Evolutionary conservation across 2,329 filamentous ascomycete species (phyloP), one percentile per base, ranked within the genome.

Genomic region (Metarhizium guizhouense): DNA sequence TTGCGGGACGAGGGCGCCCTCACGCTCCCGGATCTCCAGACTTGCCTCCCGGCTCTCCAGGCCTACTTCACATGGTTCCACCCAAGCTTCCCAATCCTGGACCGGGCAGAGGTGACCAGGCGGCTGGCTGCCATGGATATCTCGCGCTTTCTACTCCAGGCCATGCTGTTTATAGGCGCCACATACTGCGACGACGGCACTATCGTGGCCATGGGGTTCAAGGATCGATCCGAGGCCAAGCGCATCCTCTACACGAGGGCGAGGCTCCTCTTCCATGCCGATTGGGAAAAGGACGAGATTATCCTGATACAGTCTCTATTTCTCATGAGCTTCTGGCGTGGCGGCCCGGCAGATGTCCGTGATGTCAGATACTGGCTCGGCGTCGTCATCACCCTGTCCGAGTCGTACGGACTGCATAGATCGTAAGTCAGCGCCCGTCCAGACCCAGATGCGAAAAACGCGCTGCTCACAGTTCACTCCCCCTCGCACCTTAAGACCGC

Each of bases 61-160:
- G 78, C 78, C 0, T 83, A 81, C 65, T 82, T 83, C 54, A 67
- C 70, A 25, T 80, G 78, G 74, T 82, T 81, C 53, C 80, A 83
- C 58, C 78, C 80, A 0, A 77, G 76, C 54, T 83, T 81, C 51
- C 78, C 80, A 0, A 72, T 83, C 13, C 60, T 83, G 0, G 77
- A 82, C 59, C 72, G 76, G 4, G 66, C 67, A 1, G 71, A 74
- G 0, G 66, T 80, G 8, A 69, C 72, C 54, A 63, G 66, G 2
- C 65, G 67, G 2, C 72, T 78, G 43, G 65, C 64, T 7, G 66
- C 69, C 10, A 70, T 71, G 10, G 71, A 66, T 1, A 67, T 81
- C 2, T 80, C 79, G 3, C 75, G 73, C 1, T 67, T 81, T 3
- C 63, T 82, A 2, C 61, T 81, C 1, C 77, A 81, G 59, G 73